Evolutionary conservation across 1,139 yeast species (phyloP).

Genomic region (Lodderomyces margitis): DNA sequence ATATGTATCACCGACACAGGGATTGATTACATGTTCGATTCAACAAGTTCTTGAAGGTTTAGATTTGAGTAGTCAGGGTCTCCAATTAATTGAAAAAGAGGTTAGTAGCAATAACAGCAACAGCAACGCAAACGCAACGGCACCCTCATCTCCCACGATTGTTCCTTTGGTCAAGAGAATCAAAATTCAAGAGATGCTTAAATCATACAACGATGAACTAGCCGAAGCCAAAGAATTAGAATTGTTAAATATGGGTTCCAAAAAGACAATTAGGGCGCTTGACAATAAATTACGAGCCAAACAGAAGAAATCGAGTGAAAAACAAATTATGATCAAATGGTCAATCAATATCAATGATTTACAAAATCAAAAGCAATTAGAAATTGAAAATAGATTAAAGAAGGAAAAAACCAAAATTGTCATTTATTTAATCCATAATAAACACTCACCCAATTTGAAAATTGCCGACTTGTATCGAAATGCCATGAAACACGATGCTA

Average conservation of each 20-base stretch:
- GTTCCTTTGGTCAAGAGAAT: conserved; percentile 30
- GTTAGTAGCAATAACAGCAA: conserved; percentile 5
- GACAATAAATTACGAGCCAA: conserved; percentile 8
- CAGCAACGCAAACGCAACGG: background rate
- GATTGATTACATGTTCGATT: conserved; percentile 16
- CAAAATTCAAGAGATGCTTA: conserved; percentile 33
- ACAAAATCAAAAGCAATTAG: conserved; percentile 35
- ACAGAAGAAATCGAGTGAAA: conserved; percentile 23
- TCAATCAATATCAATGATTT: conserved; percentile 40
- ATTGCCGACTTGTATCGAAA: background rate
- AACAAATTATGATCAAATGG: conserved; percentile 36
- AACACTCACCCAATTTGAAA: background rate
- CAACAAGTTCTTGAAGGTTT: conserved; percentile 1
- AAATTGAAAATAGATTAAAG: conserved; percentile 29
- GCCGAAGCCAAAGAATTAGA: conserved; percentile 34
- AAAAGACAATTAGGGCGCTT: conserved; percentile 28
- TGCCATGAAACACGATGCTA: too few relatives aligned
- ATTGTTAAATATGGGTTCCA: conserved; percentile 35
- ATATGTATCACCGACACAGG: conserved; percentile 17
- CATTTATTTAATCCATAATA: conserved; percentile 7
- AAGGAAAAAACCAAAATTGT: conserved; percentile 33
- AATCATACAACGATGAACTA: conserved; percentile 29
- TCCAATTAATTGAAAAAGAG: conserved; percentile 24
- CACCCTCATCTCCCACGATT: conserved; percentile 10
- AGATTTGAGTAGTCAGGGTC: conserved; percentile 31